Evolutionary conservation across 257 asterid genomes (phyloP).

Genomic region (Plantago elongata): DNA sequence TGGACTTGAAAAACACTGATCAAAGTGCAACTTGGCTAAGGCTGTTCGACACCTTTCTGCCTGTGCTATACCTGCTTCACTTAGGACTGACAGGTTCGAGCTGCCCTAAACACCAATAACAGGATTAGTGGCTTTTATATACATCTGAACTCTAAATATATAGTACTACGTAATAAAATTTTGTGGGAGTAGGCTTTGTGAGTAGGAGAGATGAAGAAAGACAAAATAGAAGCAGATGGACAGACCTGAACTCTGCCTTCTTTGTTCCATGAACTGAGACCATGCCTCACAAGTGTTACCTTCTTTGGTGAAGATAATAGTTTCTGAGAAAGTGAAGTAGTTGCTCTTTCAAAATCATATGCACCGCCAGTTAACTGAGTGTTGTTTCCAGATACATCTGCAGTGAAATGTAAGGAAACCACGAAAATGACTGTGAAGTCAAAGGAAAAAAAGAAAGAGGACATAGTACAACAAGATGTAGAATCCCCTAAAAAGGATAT

Average conservation of each 20-base stretch:
- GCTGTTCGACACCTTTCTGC: slow-evolving; percentile 60
- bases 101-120: slow-evolving; percentile 51
- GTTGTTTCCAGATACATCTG: slow-evolving; percentile 38
- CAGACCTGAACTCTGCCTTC: slow-evolving; percentile 79
- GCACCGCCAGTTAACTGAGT: slow-evolving; percentile 66
- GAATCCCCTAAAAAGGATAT: too few relatives aligned
- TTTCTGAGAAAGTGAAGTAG: slow-evolving; percentile 51
- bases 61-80: slow-evolving; percentile 61
- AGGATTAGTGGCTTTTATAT: slow-evolving; percentile 10
- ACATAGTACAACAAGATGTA: background rate
- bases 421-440: background rate
- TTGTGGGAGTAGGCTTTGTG: too few relatives aligned
- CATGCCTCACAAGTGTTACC: slow-evolving; percentile 68
- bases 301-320: slow-evolving; percentile 58
- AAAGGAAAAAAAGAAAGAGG: background rate
- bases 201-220: too few relatives aligned
- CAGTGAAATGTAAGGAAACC: slow-evolving; percentile 1
- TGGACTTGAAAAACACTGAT: slow-evolving; percentile 75
- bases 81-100: slow-evolving; percentile 56
- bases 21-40: slow-evolving; percentile 48
- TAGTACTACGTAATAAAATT: too few relatives aligned
- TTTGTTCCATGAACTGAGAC: slow-evolving; percentile 75
- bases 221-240: slow-evolving; percentile 15
- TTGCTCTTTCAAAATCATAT: slow-evolving; percentile 53
- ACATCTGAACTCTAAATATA: too few relatives aligned